A percentile compares a stretch with the other conserved stretches of the same genome.
Evolutionary conservation across 169 alveolate species (phyloP).

Genomic region (Plasmodium reichenowi): DNA sequence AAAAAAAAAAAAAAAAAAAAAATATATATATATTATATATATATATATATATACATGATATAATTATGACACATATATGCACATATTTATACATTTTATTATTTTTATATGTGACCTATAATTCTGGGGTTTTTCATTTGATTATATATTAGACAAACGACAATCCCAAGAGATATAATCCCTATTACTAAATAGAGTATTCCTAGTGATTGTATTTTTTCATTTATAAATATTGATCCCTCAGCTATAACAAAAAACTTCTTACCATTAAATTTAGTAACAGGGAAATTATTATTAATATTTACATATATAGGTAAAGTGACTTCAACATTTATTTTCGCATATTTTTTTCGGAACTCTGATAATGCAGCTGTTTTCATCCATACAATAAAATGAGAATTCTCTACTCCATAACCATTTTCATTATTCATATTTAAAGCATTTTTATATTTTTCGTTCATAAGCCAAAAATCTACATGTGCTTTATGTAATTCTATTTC

Average conservation of each 20-base stretch:
- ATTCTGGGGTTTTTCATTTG: constrained; percentile 46
- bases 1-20: too few species aligned
- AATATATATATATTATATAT: too few species aligned
- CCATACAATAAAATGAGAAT: constrained; percentile 90
- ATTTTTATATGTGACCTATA: constrained; percentile 43
- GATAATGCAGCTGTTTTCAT: constrained; percentile 88
- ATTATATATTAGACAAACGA: constrained; percentile 40
- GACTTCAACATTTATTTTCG: constrained; percentile 81
- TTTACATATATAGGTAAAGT: constrained; percentile 82
- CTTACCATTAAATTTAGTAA: constrained; percentile 80
- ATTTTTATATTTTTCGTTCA: constrained; percentile 9
- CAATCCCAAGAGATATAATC: constrained; percentile 31
- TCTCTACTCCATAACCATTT: constrained; percentile 87
- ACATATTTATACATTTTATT: too few species aligned
- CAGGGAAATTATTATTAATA: constrained; percentile 81
- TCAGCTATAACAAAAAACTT: constrained; percentile 81
- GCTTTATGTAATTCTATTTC: constrained; percentile 32
- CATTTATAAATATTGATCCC: constrained; percentile 56
- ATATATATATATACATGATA: too few species aligned
- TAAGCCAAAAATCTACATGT: constrained; percentile 78
- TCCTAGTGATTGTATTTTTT: constrained; percentile 54
- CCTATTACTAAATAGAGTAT: constrained; percentile 45
- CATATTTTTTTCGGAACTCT: constrained; percentile 86
- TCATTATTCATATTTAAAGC: constrained; percentile 78
- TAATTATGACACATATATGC: too few species aligned